Evolutionary conservation across 1,139 yeast genomes (phyloP), one percentile per base, ranked within the genome.

Genomic region (Suhomyces atakaporum): DNA sequence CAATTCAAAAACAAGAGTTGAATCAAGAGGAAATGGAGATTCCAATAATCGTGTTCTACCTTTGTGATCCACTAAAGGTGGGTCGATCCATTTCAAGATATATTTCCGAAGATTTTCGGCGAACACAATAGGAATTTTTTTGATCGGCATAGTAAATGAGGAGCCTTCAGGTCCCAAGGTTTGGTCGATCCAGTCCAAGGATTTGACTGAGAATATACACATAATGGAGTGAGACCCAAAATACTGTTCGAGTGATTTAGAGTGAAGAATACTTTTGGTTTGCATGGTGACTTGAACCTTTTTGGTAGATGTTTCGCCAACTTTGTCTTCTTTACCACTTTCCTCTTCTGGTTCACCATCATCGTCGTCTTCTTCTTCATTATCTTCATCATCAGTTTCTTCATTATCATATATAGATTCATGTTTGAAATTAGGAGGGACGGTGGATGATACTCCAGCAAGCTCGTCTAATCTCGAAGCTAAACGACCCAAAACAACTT

Each of bases 171-270:
- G 50, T 0, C 64, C 58, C 16, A 69, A 46, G 4, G 57, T 48
- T 8, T 46, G 45, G 16, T 50, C 54, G 25, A 69, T 63, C 66
- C 69, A 66, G 18, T 50, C 54, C 41, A 68, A 43, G 4, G 72
- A 66, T 31, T 62, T 61, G 11, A 54, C 53, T 7, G 73, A 65
- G 35, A 67, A 62, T 10, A 69, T 63, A 16, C 67, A 57, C 39
- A 66, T 42, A 31, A 66, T 56, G 13, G 73, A 66, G 44, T 69
- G 75, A 16, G 68, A 51, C 7, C 73, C 75, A 26, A 64, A 58
- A 38, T 58, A 69, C 15, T 49, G 43, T 19, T 53, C 56, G 26
- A 39, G 13, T 4, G 34, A 27, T 12, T 30, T 29, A 16, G 39
- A 10, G 5, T 25, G 16, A 6, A 38, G 9, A 7, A 13, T 19